A percentile compares a stretch with the other conserved stretches of the same genome.
Conservation (phyloP, 2,329 filamentous ascomycete genomes). For the Claviceps sorghi region DNA sequence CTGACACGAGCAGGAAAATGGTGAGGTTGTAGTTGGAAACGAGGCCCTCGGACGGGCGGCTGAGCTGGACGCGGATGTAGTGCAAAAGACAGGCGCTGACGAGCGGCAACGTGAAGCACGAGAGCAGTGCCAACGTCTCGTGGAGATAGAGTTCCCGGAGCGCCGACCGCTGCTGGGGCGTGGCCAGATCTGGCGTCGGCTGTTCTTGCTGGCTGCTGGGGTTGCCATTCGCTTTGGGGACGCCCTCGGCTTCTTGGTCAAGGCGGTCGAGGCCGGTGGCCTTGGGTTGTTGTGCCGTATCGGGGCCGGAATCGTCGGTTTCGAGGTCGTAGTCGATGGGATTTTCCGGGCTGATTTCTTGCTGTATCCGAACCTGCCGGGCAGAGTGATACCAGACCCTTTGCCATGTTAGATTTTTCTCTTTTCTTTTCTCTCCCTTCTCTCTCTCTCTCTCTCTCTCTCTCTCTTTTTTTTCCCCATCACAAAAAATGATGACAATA, state of each 20-base stretch:
- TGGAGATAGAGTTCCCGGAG: constrained; percentile 55
- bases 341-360: constrained; percentile 23
- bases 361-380: constrained; percentile 43
- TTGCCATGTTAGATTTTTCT: constrained; percentile 3
- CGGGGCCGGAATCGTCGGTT: constrained; percentile 9
- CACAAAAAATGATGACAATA: too few relatives aligned
- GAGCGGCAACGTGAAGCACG: constrained; percentile 67
- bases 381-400: constrained; percentile 65
- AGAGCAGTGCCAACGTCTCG: constrained; percentile 58
- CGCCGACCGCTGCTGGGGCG: constrained; percentile 23
- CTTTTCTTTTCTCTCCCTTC: neutral
- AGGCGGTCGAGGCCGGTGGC: constrained; percentile 29
- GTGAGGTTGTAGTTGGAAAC: constrained; percentile 88
- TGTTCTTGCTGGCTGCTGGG: neutral
- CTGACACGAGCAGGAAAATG: constrained; percentile 76
- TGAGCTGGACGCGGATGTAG: constrained; percentile 64
- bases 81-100: constrained; percentile 76
- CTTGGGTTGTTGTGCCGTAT: constrained; percentile 24
- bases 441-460: too few relatives aligned
- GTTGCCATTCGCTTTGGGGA: neutral
- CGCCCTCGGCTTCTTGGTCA: constrained; percentile 3
- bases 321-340: constrained; percentile 1
- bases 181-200: constrained; percentile 11
- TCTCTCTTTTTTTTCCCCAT: too few relatives aligned
- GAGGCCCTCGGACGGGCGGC: constrained; percentile 68